These are phyloP conservation scores for Diplodia intermedia DNA, from an alignment of 2,329 filamentous ascomycete genomes.

Conservation along the genomic window DNA sequence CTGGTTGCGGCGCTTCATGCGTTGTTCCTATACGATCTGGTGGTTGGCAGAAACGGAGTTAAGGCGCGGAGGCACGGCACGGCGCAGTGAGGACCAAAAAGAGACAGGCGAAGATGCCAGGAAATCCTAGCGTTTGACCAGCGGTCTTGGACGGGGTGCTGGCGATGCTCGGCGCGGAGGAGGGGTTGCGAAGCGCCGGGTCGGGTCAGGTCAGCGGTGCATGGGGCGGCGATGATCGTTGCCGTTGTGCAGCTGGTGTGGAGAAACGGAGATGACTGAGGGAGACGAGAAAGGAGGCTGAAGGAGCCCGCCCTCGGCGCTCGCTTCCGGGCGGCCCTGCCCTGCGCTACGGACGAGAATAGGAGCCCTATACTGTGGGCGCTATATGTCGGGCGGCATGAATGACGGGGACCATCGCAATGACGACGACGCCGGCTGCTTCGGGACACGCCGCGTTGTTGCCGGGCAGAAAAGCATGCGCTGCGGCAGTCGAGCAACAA, in stretches of 20 bases:
- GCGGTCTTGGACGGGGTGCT: background rate
- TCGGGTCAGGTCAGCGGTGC: conserved; percentile 3
- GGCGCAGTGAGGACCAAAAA: background rate
- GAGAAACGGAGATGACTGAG: conserved; percentile 27
- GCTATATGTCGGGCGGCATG: conserved; percentile 13
- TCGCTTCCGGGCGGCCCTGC: conserved; percentile 2
- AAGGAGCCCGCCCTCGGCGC: conserved; percentile 1
- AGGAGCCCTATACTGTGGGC: conserved; percentile 7
- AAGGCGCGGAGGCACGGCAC: no score
- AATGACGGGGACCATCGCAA: background rate
- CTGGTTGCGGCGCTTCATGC: conserved; percentile 23
- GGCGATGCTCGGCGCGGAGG: background rate
- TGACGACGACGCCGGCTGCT: background rate
- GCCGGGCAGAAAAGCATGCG: background rate
- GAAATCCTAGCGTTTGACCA: conserved; percentile 15
- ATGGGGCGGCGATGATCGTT: conserved; percentile 7
- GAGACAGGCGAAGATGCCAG: background rate
- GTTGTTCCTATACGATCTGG: background rate
- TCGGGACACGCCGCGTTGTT: background rate
- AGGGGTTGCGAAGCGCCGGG: background rate
- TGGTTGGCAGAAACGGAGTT: background rate
- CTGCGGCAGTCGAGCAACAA: conserved; percentile 10
- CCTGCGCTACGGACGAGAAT: background rate
- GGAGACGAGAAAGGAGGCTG: conserved; percentile 26
- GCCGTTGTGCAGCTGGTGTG: conserved; percentile 11